phyloP scores from a whole-genome alignment of 176 grass and related monocot species.

The Chloris gayana region DNA sequence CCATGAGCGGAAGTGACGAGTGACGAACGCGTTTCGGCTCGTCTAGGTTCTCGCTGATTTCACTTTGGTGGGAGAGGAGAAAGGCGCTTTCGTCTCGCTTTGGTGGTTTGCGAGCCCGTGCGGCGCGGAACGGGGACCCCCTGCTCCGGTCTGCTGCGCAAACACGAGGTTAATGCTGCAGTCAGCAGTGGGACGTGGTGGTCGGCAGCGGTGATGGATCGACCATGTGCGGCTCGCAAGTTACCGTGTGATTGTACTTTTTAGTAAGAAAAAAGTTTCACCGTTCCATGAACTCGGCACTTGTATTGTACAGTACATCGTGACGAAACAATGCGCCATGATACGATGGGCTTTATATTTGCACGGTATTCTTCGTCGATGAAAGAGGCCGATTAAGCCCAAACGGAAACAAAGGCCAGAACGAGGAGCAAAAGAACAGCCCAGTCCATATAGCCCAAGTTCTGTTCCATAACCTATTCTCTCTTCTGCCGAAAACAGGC shows the following conservation, averaged over 20 bases:
- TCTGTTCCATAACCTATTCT: too few relatives aligned
- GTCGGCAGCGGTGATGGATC: not conserved
- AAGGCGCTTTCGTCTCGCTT: not conserved
- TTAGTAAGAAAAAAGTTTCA: not conserved
- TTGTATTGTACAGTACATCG: not conserved
- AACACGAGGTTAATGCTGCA: not conserved
- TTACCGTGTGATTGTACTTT: not conserved
- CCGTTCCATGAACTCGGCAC: not conserved
- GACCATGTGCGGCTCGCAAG: not conserved
- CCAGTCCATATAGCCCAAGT: not conserved
- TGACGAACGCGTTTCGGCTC: not conserved
- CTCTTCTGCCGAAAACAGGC: too few relatives aligned
- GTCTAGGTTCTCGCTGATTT: not conserved
- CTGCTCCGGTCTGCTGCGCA: not conserved
- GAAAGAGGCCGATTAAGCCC: not conserved
- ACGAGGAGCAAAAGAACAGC: not conserved
- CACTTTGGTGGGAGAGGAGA: not conserved
- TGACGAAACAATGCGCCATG: not conserved
- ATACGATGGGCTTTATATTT: not conserved
- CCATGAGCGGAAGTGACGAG: slow-evolving; percentile 33
- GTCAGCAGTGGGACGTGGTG: not conserved
- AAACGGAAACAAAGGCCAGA: not conserved
- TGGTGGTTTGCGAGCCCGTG: not conserved
- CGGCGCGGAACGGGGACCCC: not conserved
- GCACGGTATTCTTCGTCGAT: not conserved